phyloP scores from a whole-genome alignment of 1,284 basidiomycete species.

The Puccinia coronata region DNA sequence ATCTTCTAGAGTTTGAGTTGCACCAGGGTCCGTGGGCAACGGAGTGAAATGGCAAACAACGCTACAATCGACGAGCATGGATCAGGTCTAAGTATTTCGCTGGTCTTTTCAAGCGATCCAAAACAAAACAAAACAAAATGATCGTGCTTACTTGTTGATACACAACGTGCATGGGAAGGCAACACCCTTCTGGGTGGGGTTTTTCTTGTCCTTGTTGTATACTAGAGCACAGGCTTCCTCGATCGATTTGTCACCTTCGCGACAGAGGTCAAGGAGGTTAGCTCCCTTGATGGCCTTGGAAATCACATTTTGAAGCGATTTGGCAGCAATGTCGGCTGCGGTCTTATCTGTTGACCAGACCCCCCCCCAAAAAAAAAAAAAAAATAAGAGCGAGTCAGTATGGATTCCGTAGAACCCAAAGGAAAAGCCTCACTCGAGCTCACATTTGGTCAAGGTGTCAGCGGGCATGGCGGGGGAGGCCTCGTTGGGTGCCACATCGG shows the following conservation, averaged over 20 bases:
- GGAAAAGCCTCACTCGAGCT: neutral
- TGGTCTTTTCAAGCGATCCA: neutral
- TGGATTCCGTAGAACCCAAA: neutral
- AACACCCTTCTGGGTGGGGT: conserved; percentile 48
- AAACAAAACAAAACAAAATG: too few relatives aligned
- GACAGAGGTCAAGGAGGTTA: conserved; percentile 37
- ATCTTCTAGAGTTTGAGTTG: conserved; percentile 76
- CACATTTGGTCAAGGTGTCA: conserved; percentile 48
- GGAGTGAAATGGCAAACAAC: conserved; percentile 66
- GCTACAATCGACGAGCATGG: conserved; percentile 84
- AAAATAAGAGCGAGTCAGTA: neutral
- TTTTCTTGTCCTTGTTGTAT: conserved; percentile 50
- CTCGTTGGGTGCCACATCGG: conserved; percentile 13
- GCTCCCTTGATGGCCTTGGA: conserved; percentile 41
- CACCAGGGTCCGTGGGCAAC: conserved; percentile 65
- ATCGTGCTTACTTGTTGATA: conserved; percentile 46
- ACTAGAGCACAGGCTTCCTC: conserved; percentile 43
- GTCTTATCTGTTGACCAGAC: conserved; percentile 38
- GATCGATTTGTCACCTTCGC: conserved; percentile 40
- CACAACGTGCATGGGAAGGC: conserved; percentile 48
- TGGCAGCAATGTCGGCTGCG: conserved; percentile 46
- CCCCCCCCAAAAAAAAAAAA: too few relatives aligned
- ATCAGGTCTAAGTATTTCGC: neutral
- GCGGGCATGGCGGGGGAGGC: conserved; percentile 36
- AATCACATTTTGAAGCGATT: conserved; percentile 42